A percentile compares a stretch with the other conserved stretches of the same genome.
Conservation (phyloP, 1,284 basidiomycete species). For the Ceratobasidium sp. region DNA sequence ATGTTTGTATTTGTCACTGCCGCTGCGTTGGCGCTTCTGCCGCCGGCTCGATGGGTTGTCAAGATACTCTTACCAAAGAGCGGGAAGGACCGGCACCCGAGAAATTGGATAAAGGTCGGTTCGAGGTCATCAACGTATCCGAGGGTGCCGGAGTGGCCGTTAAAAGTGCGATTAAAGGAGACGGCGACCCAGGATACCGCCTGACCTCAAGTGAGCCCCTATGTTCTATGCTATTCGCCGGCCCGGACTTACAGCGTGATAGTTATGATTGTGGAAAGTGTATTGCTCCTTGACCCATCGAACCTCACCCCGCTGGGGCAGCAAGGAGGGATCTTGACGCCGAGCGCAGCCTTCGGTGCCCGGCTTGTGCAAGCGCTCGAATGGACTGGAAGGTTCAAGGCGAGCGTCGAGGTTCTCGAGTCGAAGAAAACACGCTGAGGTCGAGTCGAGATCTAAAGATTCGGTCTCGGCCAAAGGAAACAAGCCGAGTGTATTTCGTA, state of each 20-base stretch:
- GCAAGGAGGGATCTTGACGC: constrained; percentile 78
- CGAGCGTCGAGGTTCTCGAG: constrained; percentile 49
- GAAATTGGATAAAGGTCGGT: constrained; percentile 63
- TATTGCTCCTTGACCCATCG: constrained; percentile 62
- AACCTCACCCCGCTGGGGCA: constrained; percentile 62
- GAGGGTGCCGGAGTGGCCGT: constrained; percentile 59
- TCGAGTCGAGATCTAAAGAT: too few species aligned
- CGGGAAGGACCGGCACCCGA: constrained; percentile 69
- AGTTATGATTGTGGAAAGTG: constrained; percentile 81
- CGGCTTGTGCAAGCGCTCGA: constrained; percentile 69
- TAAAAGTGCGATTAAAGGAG: constrained; percentile 63
- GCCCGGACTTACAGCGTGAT: background rate
- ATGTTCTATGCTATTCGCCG: background rate
- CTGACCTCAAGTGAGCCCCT: constrained; percentile 62
- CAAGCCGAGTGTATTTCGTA: too few species aligned
- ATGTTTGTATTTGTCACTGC: constrained; percentile 50
- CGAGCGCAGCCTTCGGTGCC: constrained; percentile 77
- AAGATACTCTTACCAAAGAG: constrained; percentile 59
- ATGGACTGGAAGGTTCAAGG: constrained; percentile 58
- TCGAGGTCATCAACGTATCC: constrained; percentile 63
- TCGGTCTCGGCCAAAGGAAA: too few species aligned
- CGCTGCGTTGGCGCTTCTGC: constrained; percentile 43
- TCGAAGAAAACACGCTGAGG: constrained; percentile 26
- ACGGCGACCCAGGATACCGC: constrained; percentile 83
- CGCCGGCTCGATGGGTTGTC: constrained; percentile 54